Evolutionary conservation across 768 basidiomycete genomes (phyloP).

Genomic region (Hygrocybe coccinea): DNA sequence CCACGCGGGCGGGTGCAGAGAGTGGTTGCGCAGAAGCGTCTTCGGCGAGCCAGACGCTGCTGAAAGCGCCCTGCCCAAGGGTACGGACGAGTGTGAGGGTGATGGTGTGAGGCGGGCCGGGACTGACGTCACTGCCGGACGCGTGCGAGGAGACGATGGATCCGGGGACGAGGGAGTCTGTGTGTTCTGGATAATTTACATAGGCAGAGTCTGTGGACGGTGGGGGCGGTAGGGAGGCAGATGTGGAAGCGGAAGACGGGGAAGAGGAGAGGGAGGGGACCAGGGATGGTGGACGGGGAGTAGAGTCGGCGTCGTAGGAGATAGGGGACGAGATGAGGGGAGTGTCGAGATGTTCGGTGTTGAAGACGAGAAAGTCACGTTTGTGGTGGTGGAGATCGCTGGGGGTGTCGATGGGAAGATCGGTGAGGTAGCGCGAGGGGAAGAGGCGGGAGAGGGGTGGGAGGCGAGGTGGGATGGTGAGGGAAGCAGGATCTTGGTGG

Average conservation of each 20-base stretch:
- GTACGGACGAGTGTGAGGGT: conserved; percentile 44
- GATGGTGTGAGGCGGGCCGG: not conserved
- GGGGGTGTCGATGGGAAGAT: not conserved
- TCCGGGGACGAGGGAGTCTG: not conserved
- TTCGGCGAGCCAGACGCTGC: conserved; percentile 68
- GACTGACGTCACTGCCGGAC: not conserved
- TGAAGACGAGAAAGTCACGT: not conserved
- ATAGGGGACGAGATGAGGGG: not conserved
- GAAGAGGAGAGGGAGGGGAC: not conserved
- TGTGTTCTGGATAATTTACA: not conserved
- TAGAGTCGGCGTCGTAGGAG: not conserved
- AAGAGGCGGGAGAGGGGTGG: not conserved
- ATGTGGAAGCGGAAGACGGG: not conserved
- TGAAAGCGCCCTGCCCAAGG: conserved; percentile 72
- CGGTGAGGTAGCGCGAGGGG: not conserved
- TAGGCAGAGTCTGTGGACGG: not conserved
- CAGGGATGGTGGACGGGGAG: not conserved
- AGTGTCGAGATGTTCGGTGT: not conserved
- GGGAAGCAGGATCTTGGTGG: not conserved
- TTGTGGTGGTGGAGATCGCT: not conserved
- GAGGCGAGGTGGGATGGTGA: not conserved
- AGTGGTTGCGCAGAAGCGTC: conserved; percentile 22
- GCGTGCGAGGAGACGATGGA: not conserved
- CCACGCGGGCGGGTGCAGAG: not conserved
- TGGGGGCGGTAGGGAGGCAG: not conserved